phyloP scores from a whole-genome alignment of 495 filamentous ascomycete genomes.

The Podospora pseudoanserina region DNA sequence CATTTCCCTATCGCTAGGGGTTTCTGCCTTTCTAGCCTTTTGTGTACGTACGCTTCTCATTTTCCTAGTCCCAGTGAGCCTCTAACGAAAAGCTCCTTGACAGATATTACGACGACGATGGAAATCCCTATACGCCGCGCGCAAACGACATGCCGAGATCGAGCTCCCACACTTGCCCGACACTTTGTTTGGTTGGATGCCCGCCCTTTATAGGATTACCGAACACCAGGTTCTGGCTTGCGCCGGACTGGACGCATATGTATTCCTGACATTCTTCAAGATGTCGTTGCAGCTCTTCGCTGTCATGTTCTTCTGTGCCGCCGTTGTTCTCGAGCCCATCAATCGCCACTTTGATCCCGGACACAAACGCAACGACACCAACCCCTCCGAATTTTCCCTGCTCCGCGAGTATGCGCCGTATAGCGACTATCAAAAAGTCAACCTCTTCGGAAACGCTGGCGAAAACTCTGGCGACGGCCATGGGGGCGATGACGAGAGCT shows the following conservation, averaged over 20 bases:
- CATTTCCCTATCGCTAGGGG: constrained; percentile 47
- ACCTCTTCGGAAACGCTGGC: neutral
- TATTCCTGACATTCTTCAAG: constrained; percentile 92
- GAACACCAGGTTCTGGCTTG: constrained; percentile 87
- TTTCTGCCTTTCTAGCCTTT: constrained; percentile 52
- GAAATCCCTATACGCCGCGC: constrained; percentile 86
- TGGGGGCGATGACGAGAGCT: constrained; percentile 32
- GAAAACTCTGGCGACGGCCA: neutral
- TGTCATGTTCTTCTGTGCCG: constrained; percentile 73
- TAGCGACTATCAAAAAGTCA: constrained; percentile 7
- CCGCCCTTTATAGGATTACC: constrained; percentile 78
- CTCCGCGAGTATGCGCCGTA: constrained; percentile 17
- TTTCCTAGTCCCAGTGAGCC: neutral
- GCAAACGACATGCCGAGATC: constrained; percentile 66
- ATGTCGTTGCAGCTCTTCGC: constrained; percentile 83
- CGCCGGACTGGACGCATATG: constrained; percentile 91
- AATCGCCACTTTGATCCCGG: constrained; percentile 58
- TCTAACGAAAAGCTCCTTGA: neutral
- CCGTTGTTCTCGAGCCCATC: constrained; percentile 77
- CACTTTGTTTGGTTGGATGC: constrained; percentile 91
- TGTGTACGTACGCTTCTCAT: constrained; percentile 38
- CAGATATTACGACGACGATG: constrained; percentile 82
- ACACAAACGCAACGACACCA: constrained; percentile 9
- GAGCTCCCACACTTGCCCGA: constrained; percentile 78
- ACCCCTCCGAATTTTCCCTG: constrained; percentile 8